Conservation (phyloP, 1,284 basidiomycete genomes). For the Papiliotrema terrestris region DNA sequence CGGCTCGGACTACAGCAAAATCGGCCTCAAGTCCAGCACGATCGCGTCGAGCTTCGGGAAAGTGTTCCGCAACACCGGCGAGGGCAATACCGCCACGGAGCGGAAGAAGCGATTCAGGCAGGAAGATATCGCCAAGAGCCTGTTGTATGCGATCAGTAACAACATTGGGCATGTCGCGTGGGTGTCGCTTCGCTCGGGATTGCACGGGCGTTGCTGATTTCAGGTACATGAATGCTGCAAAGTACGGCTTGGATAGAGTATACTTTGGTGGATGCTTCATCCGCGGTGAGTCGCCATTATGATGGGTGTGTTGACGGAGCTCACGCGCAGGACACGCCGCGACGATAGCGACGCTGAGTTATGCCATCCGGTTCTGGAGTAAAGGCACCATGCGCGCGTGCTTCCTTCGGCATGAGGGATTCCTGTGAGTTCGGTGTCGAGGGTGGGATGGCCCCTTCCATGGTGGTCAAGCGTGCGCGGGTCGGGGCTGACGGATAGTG, state of each 20-base stretch:
- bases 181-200: constrained; percentile 46
- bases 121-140: constrained; percentile 90
- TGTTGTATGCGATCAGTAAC: constrained; percentile 95
- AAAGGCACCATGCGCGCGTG: constrained; percentile 95
- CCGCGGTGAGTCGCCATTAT: constrained; percentile 73
- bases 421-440: constrained; percentile 64
- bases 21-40: constrained; percentile 94
- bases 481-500: constrained; percentile 53
- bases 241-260: constrained; percentile 93
- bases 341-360: constrained; percentile 94
- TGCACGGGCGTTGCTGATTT: constrained; percentile 1
- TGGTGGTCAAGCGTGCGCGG: neutral
- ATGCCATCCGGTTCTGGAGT: constrained; percentile 99
- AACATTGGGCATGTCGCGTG: constrained; percentile 99
- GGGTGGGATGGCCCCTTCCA: neutral
- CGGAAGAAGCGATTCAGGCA: constrained; percentile 75
- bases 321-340: constrained; percentile 75
- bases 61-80: constrained; percentile 70
- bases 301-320: too few relatives aligned
- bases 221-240: constrained; percentile 99
- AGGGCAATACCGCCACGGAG: constrained; percentile 49
- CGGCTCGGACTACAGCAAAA: constrained; percentile 85
- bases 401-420: constrained; percentile 97
- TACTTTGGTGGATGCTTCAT: constrained; percentile 99
- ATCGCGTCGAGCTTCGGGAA: constrained; percentile 99